phyloP scores from a whole-genome alignment of 1,139 yeast genomes.

The Eremothecium coryli region DNA sequence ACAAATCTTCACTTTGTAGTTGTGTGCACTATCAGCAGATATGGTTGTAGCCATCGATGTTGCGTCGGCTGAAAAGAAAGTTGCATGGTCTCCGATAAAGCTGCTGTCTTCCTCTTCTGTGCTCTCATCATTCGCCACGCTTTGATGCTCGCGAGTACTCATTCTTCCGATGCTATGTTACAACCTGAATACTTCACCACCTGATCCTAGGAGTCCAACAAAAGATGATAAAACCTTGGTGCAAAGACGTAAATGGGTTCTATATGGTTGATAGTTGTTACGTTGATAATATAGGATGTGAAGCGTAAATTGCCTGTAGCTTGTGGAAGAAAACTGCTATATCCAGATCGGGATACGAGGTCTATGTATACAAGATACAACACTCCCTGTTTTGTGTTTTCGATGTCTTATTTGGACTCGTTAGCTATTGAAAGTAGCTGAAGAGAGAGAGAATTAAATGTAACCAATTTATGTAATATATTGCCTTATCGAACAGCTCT shows the following conservation, averaged over 20 bases:
- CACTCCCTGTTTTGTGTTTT: neutral
- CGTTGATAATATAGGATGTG: too few relatives aligned
- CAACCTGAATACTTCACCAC: neutral
- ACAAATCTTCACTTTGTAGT: conserved; percentile 1
- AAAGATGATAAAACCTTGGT: neutral
- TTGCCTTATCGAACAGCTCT: neutral
- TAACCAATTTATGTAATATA: neutral
- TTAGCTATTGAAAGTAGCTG: neutral
- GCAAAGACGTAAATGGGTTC: neutral
- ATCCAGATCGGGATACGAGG: conserved; percentile 1
- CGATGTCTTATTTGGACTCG: neutral
- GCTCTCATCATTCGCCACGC: conserved; percentile 1
- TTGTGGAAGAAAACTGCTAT: conserved; percentile 2
- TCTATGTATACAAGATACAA: neutral
- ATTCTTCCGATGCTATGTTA: neutral
- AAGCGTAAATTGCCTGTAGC: neutral
- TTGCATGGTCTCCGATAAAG: neutral
- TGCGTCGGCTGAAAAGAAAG: neutral
- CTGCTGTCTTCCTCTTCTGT: conserved; percentile 5
- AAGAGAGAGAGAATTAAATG: neutral
- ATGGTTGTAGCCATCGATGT: neutral
- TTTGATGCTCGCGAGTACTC: neutral
- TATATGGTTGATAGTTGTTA: neutral
- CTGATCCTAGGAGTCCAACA: neutral
- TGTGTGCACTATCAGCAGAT: neutral